These are phyloP conservation scores for Multifurca ochricompacta DNA, from an alignment of 768 basidiomycete species.

Conservation along the genomic window DNA sequence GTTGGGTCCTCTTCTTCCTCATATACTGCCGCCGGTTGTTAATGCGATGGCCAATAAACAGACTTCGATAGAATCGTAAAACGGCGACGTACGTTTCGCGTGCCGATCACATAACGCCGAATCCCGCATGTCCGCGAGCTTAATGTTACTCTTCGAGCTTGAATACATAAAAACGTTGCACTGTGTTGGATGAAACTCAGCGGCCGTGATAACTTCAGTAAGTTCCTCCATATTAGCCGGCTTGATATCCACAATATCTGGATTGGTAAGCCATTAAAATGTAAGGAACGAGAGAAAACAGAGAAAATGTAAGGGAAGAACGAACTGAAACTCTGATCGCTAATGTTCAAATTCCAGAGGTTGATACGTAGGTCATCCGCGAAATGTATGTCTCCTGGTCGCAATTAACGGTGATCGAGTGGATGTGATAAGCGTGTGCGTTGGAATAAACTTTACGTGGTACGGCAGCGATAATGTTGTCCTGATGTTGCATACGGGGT, in stretches of 20 bases:
- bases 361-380: slow-evolving; percentile 98
- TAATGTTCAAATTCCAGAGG: slow-evolving; percentile 97
- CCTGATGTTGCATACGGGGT: slow-evolving; percentile 88
- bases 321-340: slow-evolving; percentile 98
- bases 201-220: slow-evolving; percentile 99
- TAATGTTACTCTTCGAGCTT: slow-evolving; percentile 99
- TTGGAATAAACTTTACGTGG: slow-evolving; percentile 99
- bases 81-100: slow-evolving; percentile 72
- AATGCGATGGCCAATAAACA: slow-evolving; percentile 10
- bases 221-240: slow-evolving; percentile 99
- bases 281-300: background rate
- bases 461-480: slow-evolving; percentile 97
- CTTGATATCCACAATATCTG: slow-evolving; percentile 99
- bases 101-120: slow-evolving; percentile 94
- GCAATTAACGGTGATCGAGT: slow-evolving; percentile 98
- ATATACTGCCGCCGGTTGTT: slow-evolving; percentile 54
- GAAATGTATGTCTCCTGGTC: slow-evolving; percentile 98
- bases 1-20: slow-evolving; percentile 99
- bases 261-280: background rate
- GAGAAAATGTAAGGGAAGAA: slow-evolving; percentile 20
- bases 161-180: slow-evolving; percentile 99
- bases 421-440: slow-evolving; percentile 99
- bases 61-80: background rate
- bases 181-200: slow-evolving; percentile 95
- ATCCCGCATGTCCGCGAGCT: slow-evolving; percentile 98